Evolutionary conservation across 2,329 filamentous ascomycete genomes (phyloP).

Genomic region (Setomelanomma holmii): DNA sequence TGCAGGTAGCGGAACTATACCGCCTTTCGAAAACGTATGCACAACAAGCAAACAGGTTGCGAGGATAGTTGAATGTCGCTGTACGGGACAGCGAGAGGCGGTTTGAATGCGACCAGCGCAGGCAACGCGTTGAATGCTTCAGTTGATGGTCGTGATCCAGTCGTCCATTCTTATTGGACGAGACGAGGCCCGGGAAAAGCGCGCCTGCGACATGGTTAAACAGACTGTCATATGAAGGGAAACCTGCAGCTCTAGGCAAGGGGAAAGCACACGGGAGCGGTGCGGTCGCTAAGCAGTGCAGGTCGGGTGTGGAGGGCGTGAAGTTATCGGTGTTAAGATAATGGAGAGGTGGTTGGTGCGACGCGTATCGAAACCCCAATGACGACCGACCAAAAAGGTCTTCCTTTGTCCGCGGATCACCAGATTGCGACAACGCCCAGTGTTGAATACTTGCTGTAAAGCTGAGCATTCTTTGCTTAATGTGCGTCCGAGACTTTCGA

Average conservation of each 20-base stretch:
- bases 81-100: neutral
- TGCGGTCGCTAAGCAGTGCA: constrained; percentile 29
- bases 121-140: constrained; percentile 27
- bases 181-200: constrained; percentile 26
- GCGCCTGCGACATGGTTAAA: constrained; percentile 46
- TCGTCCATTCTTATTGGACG: constrained; percentile 42
- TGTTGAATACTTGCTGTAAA: neutral
- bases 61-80: constrained; percentile 11
- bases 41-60: constrained; percentile 21
- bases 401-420: constrained; percentile 4
- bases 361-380: constrained; percentile 11
- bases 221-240: constrained; percentile 34
- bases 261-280: constrained; percentile 40
- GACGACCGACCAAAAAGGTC: constrained; percentile 24
- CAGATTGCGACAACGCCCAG: neutral
- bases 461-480: neutral
- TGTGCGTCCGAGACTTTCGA: constrained; percentile 4
- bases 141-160: constrained; percentile 35
- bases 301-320: constrained; percentile 9
- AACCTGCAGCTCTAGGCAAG: constrained; percentile 33
- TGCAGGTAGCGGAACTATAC: neutral
- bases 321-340: constrained; percentile 14
- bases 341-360: constrained; percentile 24
- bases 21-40: constrained; percentile 14
- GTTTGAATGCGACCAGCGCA: constrained; percentile 25